A percentile compares a stretch with the other conserved stretches of the same genome.
phyloP scores from a whole-genome alignment of 108 stramenopile genomes.

The Conticribra guillardii region DNA sequence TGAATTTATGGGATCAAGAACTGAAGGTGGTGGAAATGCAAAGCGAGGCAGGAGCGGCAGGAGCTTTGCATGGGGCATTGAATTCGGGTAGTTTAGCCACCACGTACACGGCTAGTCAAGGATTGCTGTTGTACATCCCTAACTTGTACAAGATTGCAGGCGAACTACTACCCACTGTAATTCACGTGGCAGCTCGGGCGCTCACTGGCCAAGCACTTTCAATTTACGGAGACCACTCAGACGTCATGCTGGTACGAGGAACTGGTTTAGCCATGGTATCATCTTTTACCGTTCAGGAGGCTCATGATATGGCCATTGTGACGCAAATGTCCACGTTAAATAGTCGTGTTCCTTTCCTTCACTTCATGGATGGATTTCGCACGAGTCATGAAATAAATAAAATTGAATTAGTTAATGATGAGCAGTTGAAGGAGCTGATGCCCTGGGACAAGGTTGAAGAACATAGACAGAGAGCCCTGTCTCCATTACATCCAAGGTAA shows the following conservation, averaged over 20 bases:
- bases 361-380: constrained; percentile 74
- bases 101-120: constrained; percentile 66
- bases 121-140: constrained; percentile 64
- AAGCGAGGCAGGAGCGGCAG: constrained; percentile 64
- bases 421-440: constrained; percentile 55
- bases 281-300: constrained; percentile 67
- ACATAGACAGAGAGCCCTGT: constrained; percentile 62
- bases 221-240: constrained; percentile 70
- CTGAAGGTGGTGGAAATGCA: constrained; percentile 69
- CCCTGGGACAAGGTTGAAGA: constrained; percentile 68
- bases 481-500: constrained; percentile 68
- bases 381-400: constrained; percentile 71
- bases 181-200: constrained; percentile 67
- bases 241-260: constrained; percentile 66
- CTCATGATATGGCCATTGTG: constrained; percentile 69
- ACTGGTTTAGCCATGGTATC: constrained; percentile 65
- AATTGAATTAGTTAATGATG: constrained; percentile 55
- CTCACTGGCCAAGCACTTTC: constrained; percentile 64
- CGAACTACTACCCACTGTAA: constrained; percentile 61
- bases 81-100: constrained; percentile 63
- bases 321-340: constrained; percentile 62
- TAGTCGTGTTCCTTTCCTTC: constrained; percentile 63
- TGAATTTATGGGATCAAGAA: constrained; percentile 65
- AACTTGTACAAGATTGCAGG: constrained; percentile 74
- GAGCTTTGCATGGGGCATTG: constrained; percentile 65